phyloP scores from a whole-genome alignment of 2,329 filamentous ascomycete genomes.

The Colletotrichum lini region DNA sequence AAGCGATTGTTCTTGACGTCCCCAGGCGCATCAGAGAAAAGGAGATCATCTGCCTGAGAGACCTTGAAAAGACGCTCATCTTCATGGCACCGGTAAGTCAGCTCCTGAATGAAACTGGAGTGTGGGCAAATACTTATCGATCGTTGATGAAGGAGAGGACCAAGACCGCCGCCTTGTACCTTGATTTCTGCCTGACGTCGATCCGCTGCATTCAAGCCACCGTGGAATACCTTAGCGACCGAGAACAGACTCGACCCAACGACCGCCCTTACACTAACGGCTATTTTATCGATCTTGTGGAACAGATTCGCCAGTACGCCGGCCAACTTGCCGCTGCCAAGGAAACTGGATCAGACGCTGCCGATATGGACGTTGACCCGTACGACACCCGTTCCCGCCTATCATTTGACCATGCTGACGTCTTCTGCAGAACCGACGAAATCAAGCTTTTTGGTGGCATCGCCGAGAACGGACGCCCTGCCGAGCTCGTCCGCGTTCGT shows the following conservation, averaged over 20 bases:
- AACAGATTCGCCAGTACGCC: slow-evolving; percentile 93
- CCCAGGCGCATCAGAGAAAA: slow-evolving; percentile 85
- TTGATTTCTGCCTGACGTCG: slow-evolving; percentile 90
- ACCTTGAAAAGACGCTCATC: slow-evolving; percentile 93
- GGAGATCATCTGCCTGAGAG: slow-evolving; percentile 90
- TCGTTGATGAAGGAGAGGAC: slow-evolving; percentile 84
- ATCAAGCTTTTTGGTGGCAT: slow-evolving; percentile 87
- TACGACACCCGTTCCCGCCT: slow-evolving; percentile 55
- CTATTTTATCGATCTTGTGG: slow-evolving; percentile 96
- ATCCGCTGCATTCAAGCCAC: slow-evolving; percentile 92
- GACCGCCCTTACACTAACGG: slow-evolving; percentile 95
- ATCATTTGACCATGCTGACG: slow-evolving; percentile 16
- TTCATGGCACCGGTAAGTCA: slow-evolving; percentile 94
- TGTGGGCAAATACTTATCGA: slow-evolving; percentile 78
- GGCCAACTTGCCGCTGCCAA: slow-evolving; percentile 84
- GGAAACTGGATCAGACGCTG: slow-evolving; percentile 72
- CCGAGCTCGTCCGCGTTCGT: slow-evolving; percentile 86
- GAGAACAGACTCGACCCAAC: slow-evolving; percentile 85
- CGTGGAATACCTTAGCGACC: slow-evolving; percentile 86
- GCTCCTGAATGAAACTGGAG: slow-evolving; percentile 64
- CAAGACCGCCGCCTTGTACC: slow-evolving; percentile 79
- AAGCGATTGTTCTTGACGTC: slow-evolving; percentile 82
- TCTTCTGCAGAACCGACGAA: slow-evolving; percentile 68
- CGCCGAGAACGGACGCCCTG: slow-evolving; percentile 84
- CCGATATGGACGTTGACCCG: slow-evolving; percentile 72